Evolutionary conservation across 495 filamentous ascomycete species (phyloP), one percentile per base, ranked within the genome.

Genomic region (Poronia punctata): DNA sequence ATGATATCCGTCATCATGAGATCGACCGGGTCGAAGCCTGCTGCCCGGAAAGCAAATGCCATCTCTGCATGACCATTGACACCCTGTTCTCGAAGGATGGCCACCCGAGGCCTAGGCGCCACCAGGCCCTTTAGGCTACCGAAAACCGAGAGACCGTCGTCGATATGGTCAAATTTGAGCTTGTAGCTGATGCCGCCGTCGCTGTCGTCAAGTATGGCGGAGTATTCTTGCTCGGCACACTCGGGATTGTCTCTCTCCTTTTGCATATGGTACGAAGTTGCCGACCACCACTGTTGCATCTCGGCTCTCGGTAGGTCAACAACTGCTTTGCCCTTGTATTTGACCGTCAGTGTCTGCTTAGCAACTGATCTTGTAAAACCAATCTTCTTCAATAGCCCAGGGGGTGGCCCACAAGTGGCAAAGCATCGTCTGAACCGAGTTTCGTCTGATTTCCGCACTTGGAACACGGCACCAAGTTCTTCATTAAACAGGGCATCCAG

Each of bases 1-100:
- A 95, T 79, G 50, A 98, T 79, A 53, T 97, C 90, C 2, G 83
- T 90, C 90, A 98, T 97, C 72, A 96, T 92, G 2, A 98, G 84
- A 56, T 98, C 92, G 23, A 96, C 72, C 5, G 88, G 78, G 18
- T 87, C 76, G 66, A 98, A 97, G 24, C 90, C 89, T 38, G 90
- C 92, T 15, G 77, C 78, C 54, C 83, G 78, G 75, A 98, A 98
- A 38, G 89, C 89, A 48, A 93, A 97, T 4, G 92, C 92, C 66
- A 98, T 97, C 60, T 98, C 92, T 12, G 87, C 80, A 53, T 96
- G 81, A 24, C 88, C 86, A 66, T 98, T 97, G 47, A 93, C 84
- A 52, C 92, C 92, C 62, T 96, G 86, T 57, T 97, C 92, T 49
- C 93, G 72, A 11, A 98, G 79, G 52, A 98, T 95, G 24, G 92